Percentiles rank a stretch among this genome's conserved stretches.
Conservation (phyloP, 495 filamentous ascomycete genomes). For the Trichoderma gamsii region DNA sequence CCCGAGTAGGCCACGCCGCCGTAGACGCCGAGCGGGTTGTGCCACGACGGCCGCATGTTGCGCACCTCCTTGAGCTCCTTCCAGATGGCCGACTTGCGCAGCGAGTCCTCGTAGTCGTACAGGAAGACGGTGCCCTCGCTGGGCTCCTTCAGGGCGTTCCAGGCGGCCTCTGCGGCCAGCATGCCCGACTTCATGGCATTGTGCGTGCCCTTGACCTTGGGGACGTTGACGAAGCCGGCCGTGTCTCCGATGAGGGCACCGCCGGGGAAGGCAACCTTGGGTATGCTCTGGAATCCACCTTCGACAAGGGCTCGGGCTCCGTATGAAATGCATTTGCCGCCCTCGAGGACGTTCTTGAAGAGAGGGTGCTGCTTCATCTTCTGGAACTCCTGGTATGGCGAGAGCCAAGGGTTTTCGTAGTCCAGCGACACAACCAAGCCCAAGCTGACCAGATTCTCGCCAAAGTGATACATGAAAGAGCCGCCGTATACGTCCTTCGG, state of each 20-base stretch:
- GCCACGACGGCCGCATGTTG: slow-evolving; percentile 95
- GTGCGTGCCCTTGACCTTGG: slow-evolving; percentile 97
- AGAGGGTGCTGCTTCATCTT: slow-evolving; percentile 97
- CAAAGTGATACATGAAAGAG: slow-evolving; percentile 98
- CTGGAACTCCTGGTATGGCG: slow-evolving; percentile 94
- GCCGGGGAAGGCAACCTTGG: slow-evolving; percentile 91
- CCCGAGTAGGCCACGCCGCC: slow-evolving; percentile 92
- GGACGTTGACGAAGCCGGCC: slow-evolving; percentile 94
- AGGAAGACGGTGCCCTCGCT: slow-evolving; percentile 73
- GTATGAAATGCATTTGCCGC: slow-evolving; percentile 97
- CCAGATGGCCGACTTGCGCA: slow-evolving; percentile 88
- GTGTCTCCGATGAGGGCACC: slow-evolving; percentile 95
- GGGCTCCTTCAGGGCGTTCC: slow-evolving; percentile 57
- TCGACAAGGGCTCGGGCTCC: slow-evolving; percentile 90
- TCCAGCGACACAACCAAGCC: slow-evolving; percentile 92
- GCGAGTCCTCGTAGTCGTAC: slow-evolving; percentile 85
- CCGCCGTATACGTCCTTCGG: slow-evolving; percentile 89
- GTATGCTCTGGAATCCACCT: slow-evolving; percentile 95
- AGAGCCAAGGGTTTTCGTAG: slow-evolving; percentile 94
- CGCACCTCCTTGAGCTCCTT: slow-evolving; percentile 89
- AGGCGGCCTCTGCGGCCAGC: slow-evolving; percentile 89
- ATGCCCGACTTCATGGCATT: slow-evolving; percentile 97
- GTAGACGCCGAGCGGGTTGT: slow-evolving; percentile 72
- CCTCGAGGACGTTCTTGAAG: slow-evolving; percentile 74
- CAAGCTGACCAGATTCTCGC: slow-evolving; percentile 91